Conservation (phyloP, 805 yeast genomes). For the Tetrapisispora namnaoensis region DNA sequence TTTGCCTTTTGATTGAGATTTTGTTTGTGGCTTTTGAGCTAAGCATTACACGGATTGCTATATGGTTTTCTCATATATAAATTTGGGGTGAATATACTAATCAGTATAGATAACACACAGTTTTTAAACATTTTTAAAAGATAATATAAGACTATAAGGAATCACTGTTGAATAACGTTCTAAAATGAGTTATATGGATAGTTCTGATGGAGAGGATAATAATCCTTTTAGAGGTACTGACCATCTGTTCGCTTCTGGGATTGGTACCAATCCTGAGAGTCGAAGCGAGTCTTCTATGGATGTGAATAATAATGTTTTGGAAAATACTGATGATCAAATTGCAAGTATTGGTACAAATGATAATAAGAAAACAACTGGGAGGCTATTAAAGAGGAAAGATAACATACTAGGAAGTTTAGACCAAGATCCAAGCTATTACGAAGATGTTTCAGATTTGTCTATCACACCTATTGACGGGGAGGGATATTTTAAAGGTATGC, state of each 20-base stretch:
- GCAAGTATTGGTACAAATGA: background rate
- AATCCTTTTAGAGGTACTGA: slow-evolving; percentile 32
- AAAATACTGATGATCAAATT: background rate
- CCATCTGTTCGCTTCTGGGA: slow-evolving; percentile 32
- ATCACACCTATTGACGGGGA: background rate
- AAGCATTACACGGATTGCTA: too few species aligned
- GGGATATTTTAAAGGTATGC: background rate
- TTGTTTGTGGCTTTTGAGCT: too few species aligned
- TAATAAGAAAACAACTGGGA: background rate
- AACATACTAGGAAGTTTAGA: background rate
- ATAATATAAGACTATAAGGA: too few species aligned
- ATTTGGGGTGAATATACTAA: too few species aligned
- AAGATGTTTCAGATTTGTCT: background rate
- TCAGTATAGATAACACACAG: too few species aligned
- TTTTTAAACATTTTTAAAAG: too few species aligned
- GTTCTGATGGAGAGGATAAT: slow-evolving; percentile 30
- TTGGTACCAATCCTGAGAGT: slow-evolving; percentile 15
- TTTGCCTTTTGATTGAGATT: too few species aligned
- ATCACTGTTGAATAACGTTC: background rate
- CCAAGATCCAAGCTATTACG: background rate
- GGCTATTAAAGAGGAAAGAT: background rate
- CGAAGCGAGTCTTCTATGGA: background rate
- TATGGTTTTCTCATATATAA: too few species aligned
- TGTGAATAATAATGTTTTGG: background rate
- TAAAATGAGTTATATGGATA: slow-evolving; percentile 14